phyloP scores from a whole-genome alignment of 495 filamentous ascomycete genomes.

The Amphirosellinia nigrospora region DNA sequence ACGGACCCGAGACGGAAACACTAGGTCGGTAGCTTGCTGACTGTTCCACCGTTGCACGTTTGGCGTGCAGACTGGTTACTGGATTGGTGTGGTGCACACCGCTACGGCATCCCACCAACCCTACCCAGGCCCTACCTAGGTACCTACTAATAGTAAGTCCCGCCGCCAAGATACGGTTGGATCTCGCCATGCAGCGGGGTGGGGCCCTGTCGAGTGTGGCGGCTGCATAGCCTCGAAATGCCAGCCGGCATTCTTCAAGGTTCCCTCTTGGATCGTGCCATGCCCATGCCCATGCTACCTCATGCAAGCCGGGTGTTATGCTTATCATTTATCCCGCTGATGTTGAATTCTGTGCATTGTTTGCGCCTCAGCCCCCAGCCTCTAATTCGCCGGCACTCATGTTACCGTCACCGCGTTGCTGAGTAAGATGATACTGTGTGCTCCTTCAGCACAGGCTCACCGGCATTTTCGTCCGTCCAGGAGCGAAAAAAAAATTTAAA shows the following conservation, averaged over 20 bases:
- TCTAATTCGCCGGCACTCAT: neutral
- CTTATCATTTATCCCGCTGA: neutral
- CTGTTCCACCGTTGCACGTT: constrained; percentile 15
- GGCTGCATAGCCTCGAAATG: constrained; percentile 22
- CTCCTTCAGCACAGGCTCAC: constrained; percentile 4
- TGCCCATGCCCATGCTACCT: no score
- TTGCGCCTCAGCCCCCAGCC: neutral
- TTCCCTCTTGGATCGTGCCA: neutral
- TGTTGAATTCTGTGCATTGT: neutral
- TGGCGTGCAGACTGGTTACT: no score
- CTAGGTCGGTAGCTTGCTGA: constrained; percentile 17
- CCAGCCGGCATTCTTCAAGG: constrained; percentile 2
- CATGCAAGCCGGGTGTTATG: neutral
- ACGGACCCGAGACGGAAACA: no score
- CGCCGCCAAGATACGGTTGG: neutral
- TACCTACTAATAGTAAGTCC: neutral
- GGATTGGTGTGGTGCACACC: neutral
- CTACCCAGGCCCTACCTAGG: no score
- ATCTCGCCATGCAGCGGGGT: neutral
- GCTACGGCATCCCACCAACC: no score
- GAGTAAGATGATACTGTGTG: constrained; percentile 5
- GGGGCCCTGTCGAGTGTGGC: constrained; percentile 3
- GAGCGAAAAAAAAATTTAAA: neutral
- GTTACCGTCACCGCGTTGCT: neutral
- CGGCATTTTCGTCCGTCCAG: constrained; percentile 7